Base-by-base conservation (phyloP, 495 filamentous ascomycete species). In the Clavariopsis aquatica region DNA sequence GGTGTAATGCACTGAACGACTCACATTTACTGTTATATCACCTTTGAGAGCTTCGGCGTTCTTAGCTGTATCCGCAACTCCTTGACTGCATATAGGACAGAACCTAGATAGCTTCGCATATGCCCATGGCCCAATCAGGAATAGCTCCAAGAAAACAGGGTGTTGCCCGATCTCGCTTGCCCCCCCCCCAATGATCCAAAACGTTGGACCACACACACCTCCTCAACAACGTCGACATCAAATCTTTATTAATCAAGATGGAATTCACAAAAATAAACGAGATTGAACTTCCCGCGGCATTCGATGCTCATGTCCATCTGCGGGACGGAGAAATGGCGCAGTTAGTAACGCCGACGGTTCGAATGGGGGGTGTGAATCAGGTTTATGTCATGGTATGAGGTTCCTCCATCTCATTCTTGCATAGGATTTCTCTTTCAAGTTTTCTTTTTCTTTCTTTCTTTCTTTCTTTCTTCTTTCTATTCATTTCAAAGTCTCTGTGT, bases 271-370 rank as follows among this genome's bases (percentile, higher is more conserved):
- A 49, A 17, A 7, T 56, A 19, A 47, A 62, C 13, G 60, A 67
- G 46, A 63, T 84, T 29, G 78, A 86, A 77, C 81, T 93, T 68
- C 88, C 89, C 59, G 82, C 90, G 31, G 83, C 89, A 51, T 89
- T 91, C 47, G 87, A 89, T 67, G 65, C 69, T 9, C 70, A 68
- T 57, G 69, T 84, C 1, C 78, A 80, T 65, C 81, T 96, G 57
- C 83, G 92, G 43, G 87, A 94, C 77, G 90, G 87, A 1, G 78
- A 82, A 47, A 90, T 96, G 82, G 89, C 91, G 83, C 81, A 92
- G 60, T 77, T 89, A n/a, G 90, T 96, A 27, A 87, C 87, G 45
- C 89, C 89, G 20, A 87, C 83, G 24, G 88, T 96, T 69, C 78
- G 84, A 52, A 73, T 81, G 23, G 92, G 89, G 66, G 87, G 87